Percentiles rank a stretch among this genome's conserved stretches.
These are phyloP conservation scores for Aspergillus fischeri DNA, from an alignment of 2,329 filamentous ascomycete genomes.

Conservation along the genomic window DNA sequence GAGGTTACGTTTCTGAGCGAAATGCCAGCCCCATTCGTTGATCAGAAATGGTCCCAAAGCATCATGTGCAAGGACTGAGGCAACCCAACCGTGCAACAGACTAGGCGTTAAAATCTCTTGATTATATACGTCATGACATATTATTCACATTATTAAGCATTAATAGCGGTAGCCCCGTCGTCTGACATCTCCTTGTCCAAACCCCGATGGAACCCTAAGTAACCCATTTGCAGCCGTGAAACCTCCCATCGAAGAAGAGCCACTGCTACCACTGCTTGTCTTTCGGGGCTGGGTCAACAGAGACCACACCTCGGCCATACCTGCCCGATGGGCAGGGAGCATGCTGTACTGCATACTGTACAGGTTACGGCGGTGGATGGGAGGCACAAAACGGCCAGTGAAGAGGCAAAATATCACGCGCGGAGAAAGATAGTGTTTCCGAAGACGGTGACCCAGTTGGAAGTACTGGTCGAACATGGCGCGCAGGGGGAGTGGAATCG, in stretches of 20 bases:
- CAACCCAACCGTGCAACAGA: neutral
- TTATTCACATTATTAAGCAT: neutral
- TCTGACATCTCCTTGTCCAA: conserved; percentile 27
- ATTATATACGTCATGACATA: neutral
- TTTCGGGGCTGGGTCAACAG: conserved; percentile 54
- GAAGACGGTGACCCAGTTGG: conserved; percentile 84
- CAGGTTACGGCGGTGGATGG: conserved; percentile 88
- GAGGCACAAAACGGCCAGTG: conserved; percentile 88
- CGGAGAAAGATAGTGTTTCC: conserved; percentile 91
- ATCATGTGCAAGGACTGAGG: neutral
- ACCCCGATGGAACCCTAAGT: conserved; percentile 31
- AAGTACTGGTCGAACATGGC: conserved; percentile 98
- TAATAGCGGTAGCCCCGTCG: conserved; percentile 31
- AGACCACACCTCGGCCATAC: conserved; percentile 82
- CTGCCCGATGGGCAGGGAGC: conserved; percentile 76
- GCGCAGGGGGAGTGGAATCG: conserved; percentile 82
- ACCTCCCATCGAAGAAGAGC: conserved; percentile 22
- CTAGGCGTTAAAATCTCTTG: neutral
- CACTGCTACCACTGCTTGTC: conserved; percentile 19
- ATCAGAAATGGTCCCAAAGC: neutral
- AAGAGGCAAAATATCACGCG: conserved; percentile 82
- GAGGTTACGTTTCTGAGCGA: neutral
- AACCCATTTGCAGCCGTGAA: conserved; percentile 23
- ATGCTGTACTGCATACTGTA: conserved; percentile 98
- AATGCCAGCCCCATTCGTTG: neutral